Percentiles rank a stretch among this genome's conserved stretches.
Evolutionary conservation across 176 grass and related monocot genomes (phyloP).

Genomic region (Zoysia japonica): DNA sequence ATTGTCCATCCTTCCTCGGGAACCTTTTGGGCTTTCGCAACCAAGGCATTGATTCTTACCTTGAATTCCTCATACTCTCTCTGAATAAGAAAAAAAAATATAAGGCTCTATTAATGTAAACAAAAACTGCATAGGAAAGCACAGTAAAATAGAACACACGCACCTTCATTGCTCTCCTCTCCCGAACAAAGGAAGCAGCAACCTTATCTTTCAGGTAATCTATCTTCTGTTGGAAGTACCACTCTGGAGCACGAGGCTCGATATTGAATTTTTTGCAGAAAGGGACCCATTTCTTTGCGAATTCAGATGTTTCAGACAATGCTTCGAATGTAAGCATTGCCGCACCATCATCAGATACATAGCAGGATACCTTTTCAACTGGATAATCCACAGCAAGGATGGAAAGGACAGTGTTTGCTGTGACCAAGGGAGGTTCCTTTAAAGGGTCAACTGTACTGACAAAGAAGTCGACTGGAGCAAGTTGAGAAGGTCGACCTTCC

Average conservation of each 20-base stretch:
- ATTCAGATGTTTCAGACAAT: constrained; percentile 94
- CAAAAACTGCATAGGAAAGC: constrained; percentile 6
- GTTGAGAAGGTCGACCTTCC: constrained; percentile 71
- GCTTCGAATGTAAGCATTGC: constrained; percentile 94
- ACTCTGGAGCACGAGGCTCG: constrained; percentile 85
- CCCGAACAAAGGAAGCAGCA: constrained; percentile 71
- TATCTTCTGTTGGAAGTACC: constrained; percentile 91
- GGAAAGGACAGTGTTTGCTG: constrained; percentile 93
- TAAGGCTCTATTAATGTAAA: constrained; percentile 25
- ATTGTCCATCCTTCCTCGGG: constrained; percentile 98
- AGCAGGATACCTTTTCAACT: constrained; percentile 86
- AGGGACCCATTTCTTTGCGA: constrained; percentile 97
- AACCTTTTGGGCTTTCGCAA: constrained; percentile 88
- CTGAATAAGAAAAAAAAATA: constrained; percentile 48
- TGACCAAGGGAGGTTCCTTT: constrained; percentile 91
- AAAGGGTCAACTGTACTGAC: constrained; percentile 90
- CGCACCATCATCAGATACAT: constrained; percentile 98
- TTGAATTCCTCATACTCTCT: constrained; percentile 97
- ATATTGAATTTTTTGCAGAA: constrained; percentile 87
- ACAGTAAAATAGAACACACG: not conserved
- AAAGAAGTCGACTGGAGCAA: constrained; percentile 79
- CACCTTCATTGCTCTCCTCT: constrained; percentile 96
- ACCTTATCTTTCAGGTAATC: constrained; percentile 96
- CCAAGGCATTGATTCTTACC: constrained; percentile 87
- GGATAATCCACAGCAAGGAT: constrained; percentile 91